phyloP scores from a whole-genome alignment of 1,284 basidiomycete species.

The Phylloporus sp. region DNA sequence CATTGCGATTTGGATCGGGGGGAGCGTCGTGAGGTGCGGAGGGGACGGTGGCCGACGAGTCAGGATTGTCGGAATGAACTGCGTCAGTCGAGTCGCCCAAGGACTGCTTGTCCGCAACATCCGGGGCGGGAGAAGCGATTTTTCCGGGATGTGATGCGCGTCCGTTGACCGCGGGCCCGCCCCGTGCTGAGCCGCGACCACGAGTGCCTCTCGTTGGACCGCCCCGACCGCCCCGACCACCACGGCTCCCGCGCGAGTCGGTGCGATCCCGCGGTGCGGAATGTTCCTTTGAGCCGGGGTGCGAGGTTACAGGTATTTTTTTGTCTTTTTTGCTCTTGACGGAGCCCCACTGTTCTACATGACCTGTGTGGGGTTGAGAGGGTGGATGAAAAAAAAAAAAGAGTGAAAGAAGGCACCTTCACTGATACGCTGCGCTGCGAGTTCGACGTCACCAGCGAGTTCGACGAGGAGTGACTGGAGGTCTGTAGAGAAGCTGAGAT shows the following conservation, averaged over 20 bases:
- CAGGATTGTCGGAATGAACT: constrained; percentile 22
- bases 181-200: constrained; percentile 59
- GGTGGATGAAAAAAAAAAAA: constrained; percentile 5
- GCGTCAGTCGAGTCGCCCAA: constrained; percentile 26
- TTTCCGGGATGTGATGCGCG: constrained; percentile 32
- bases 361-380: constrained; percentile 51
- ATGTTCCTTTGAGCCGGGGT: constrained; percentile 51
- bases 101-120: constrained; percentile 20
- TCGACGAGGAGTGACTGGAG: constrained; percentile 77
- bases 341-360: constrained; percentile 83
- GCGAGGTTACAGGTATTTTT: constrained; percentile 47
- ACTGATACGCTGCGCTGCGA: constrained; percentile 77
- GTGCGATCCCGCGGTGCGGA: constrained; percentile 48
- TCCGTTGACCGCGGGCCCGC: constrained; percentile 38
- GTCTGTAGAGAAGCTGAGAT: constrained; percentile 51
- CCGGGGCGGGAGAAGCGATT: constrained; percentile 24
- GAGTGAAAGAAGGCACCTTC: constrained; percentile 68
- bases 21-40: constrained; percentile 18
- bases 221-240: constrained; percentile 67
- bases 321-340: constrained; percentile 91
- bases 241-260: constrained; percentile 66
- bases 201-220: constrained; percentile 61
- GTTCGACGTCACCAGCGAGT: constrained; percentile 72
- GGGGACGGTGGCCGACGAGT: constrained; percentile 18
- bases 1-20: constrained; percentile 8